Percentiles rank a stretch among this genome's conserved stretches.
These are phyloP conservation scores for Ustilago vetiveriae DNA, from an alignment of 1,284 basidiomycete genomes.

Conservation along the genomic window DNA sequence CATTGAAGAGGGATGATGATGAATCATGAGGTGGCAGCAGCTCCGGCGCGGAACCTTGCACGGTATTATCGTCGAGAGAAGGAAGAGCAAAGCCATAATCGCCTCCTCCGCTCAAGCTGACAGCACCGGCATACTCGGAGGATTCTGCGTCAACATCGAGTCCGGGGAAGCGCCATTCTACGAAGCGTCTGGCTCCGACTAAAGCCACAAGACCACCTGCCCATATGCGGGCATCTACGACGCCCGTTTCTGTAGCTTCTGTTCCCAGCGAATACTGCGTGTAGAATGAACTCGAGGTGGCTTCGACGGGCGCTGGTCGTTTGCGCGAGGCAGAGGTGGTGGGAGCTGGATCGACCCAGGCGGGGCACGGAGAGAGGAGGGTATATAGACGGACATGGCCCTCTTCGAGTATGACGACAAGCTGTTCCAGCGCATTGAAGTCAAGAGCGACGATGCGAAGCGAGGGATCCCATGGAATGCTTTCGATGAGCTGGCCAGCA, in stretches of 20 bases:
- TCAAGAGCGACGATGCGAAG: slow-evolving; percentile 80
- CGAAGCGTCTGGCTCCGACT: slow-evolving; percentile 78
- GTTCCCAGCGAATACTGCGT: slow-evolving; percentile 82
- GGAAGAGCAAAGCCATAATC: slow-evolving; percentile 37
- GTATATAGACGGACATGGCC: slow-evolving; percentile 90
- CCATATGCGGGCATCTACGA: slow-evolving; percentile 85
- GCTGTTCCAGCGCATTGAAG: slow-evolving; percentile 81
- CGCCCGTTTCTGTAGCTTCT: slow-evolving; percentile 82
- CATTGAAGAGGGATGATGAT: slow-evolving; percentile 5
- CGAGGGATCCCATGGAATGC: slow-evolving; percentile 77
- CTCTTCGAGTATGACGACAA: slow-evolving; percentile 89
- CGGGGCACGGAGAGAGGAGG: slow-evolving; percentile 69
- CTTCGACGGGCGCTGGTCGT: slow-evolving; percentile 42
- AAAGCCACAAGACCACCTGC: slow-evolving; percentile 86
- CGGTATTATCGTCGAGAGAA: slow-evolving; percentile 30
- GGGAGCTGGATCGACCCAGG: slow-evolving; percentile 14
- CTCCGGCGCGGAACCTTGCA: slow-evolving; percentile 16
- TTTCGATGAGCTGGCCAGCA: slow-evolving; percentile 69
- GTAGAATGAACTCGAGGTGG: slow-evolving; percentile 76
- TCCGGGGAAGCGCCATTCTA: slow-evolving; percentile 77
- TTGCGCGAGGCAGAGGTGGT: slow-evolving; percentile 17
- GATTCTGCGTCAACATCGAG: slow-evolving; percentile 72
- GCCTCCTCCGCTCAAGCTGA: slow-evolving; percentile 28
- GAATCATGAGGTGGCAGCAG: slow-evolving; percentile 25
- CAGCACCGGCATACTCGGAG: slow-evolving; percentile 27